phyloP scores from a whole-genome alignment of 768 basidiomycete species.

The Suillus discolor region DNA sequence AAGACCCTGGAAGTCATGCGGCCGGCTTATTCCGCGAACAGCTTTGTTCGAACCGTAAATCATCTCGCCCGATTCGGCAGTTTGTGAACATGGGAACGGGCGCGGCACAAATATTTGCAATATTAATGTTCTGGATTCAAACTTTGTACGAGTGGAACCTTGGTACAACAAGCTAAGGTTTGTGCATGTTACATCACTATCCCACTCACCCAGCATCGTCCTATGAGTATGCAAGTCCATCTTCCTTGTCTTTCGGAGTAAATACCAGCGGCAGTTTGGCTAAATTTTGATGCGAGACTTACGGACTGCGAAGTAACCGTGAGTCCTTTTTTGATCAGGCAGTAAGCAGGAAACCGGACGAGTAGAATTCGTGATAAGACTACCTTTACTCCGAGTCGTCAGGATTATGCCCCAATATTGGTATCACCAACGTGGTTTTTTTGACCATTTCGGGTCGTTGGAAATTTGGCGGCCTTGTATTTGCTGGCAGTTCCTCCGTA shows the following conservation, averaged over 20 bases:
- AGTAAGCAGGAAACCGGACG: conserved; percentile 3
- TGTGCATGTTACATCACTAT: neutral
- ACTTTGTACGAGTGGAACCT: conserved; percentile 4
- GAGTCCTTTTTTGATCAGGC: conserved; percentile 6
- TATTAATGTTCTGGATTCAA: neutral
- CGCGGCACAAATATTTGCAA: neutral
- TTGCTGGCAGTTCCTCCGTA: conserved; percentile 8
- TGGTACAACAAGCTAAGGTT: neutral
- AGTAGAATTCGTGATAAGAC: conserved; percentile 7
- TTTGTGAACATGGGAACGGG: neutral
- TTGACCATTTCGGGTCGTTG: conserved; percentile 8
- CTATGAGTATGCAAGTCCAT: neutral
- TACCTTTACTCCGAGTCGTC: neutral
- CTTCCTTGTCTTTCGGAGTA: conserved; percentile 8
- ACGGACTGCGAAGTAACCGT: conserved; percentile 13
- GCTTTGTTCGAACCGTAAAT: conserved; percentile 9
- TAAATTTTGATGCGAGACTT: conserved; percentile 11
- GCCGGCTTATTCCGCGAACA: conserved; percentile 3
- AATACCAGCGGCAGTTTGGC: neutral
- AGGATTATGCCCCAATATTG: neutral
- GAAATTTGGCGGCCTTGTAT: conserved; percentile 9
- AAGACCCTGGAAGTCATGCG: neutral
- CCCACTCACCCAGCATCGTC: neutral
- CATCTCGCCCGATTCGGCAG: conserved; percentile 6
- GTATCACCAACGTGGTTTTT: conserved; percentile 5